Base-by-base conservation (phyloP, 768 basidiomycete genomes). In the Guyanaporus albipodus region DNA sequence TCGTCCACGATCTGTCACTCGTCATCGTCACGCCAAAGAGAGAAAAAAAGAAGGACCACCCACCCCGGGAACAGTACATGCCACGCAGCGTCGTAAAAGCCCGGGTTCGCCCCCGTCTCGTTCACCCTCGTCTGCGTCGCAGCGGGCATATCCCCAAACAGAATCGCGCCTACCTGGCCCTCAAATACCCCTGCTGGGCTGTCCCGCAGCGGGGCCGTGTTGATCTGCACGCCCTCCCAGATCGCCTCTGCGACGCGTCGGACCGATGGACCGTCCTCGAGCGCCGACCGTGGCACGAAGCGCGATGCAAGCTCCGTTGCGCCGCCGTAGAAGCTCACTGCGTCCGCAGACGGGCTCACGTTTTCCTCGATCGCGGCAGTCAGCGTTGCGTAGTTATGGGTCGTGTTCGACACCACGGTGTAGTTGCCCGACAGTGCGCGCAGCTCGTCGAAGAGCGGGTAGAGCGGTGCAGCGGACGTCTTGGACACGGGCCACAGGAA, bases 31-130 rank as follows among this genome's bases (percentile, higher is more conserved):
- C n/a, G n/a, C n/a, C n/a, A n/a, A n/a, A n/a, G n/a, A n/a, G n/a
- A n/a, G n/a, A n/a, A n/a, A n/a, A n/a, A n/a, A n/a, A n/a, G n/a
- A n/a, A n/a, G 2, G 3, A 12, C 6, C 23, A 50, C 51, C 6
- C 26, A 60, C 51, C 17, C 36, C 1, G 23, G 17, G 24, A 38
- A 53, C 2, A 48, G 26, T 14, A 60, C 46, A 14, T 50, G 49
- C 50, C 51, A 56, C 1, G 58, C 37, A 8, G 54, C 50, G 9
- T 46, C 35, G 17, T 60, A 60, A 6, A 57, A 41, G 17, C 46
- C 54, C 9, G 58, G 58, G 28, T 59, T 59, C 1, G 54, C 57
- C 2, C 46, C 57, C 1, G 57, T 53, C 28, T 48, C 50, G n/a
- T 59, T 50, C 8, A 38, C 44, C 21, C 18, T 50, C 6, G 42